Evolutionary conservation across 1,284 basidiomycete species (phyloP).

Genomic region (Gymnopus androsaceus): DNA sequence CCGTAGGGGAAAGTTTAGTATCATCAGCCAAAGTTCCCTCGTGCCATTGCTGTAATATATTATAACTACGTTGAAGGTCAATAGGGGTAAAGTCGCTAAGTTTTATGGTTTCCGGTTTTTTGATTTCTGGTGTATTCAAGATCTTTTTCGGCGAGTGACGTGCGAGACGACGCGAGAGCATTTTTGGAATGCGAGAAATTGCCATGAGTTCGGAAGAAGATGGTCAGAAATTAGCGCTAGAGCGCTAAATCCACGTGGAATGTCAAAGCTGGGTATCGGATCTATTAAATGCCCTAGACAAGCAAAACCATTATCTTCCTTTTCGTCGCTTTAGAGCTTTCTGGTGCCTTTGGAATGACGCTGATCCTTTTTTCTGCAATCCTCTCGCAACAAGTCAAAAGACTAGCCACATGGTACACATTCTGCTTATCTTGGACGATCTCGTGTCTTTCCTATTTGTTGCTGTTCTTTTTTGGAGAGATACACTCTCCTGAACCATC

Average conservation of each 20-base stretch:
- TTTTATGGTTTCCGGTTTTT: too few relatives aligned
- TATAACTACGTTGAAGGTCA: too few relatives aligned
- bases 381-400: constrained; percentile 26
- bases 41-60: too few relatives aligned
- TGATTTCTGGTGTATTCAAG: too few relatives aligned
- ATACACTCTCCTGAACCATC: constrained; percentile 11
- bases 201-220: too few relatives aligned
- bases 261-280: constrained; percentile 2
- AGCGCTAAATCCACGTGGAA: not conserved
- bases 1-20: too few relatives aligned
- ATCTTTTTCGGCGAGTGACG: too few relatives aligned
- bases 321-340: constrained; percentile 30
- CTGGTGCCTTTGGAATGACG: constrained; percentile 27
- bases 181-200: too few relatives aligned
- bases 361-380: constrained; percentile 28
- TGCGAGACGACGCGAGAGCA: too few relatives aligned
- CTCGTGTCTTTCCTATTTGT: constrained; percentile 29
- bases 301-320: not conserved
- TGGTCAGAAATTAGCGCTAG: too few relatives aligned
- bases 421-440: constrained; percentile 33
- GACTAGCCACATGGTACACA: constrained; percentile 34
- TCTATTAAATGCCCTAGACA: not conserved
- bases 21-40: too few relatives aligned
- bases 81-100: too few relatives aligned
- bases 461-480: constrained; percentile 30